Conservation (phyloP, 495 filamentous ascomycete species). For the Hypoxylon crocopeplum region DNA sequence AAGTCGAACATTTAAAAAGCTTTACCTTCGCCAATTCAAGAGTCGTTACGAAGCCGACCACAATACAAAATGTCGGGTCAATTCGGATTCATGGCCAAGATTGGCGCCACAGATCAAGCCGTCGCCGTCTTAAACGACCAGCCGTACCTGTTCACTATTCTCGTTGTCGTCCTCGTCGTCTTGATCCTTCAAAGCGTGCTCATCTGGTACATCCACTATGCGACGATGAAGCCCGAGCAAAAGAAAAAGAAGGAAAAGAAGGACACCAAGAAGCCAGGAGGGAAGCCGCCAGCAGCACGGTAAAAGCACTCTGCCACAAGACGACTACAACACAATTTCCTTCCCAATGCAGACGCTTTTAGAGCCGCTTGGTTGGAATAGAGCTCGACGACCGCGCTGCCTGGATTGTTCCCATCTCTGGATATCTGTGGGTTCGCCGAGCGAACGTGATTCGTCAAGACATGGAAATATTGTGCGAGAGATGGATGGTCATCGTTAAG, state of each 20-base stretch:
- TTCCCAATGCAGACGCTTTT: background rate
- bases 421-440: background rate
- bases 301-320: constrained; percentile 11
- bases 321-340: background rate
- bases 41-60: constrained; percentile 2
- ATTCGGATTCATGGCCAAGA: constrained; percentile 56
- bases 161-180: constrained; percentile 53
- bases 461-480: background rate
- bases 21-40: background rate
- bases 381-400: background rate
- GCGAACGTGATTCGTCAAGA: background rate
- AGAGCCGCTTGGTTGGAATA: background rate
- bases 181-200: constrained; percentile 50
- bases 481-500: background rate
- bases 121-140: constrained; percentile 61
- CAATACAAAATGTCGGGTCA: constrained; percentile 45
- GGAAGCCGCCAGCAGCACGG: constrained; percentile 38
- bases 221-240: constrained; percentile 59
- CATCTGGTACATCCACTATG: constrained; percentile 59
- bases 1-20: constrained; percentile 8
- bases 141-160: constrained; percentile 57
- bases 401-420: background rate
- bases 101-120: constrained; percentile 56
- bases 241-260: constrained; percentile 53
- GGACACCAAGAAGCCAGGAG: constrained; percentile 41